Evolutionary conservation across 352 stramenopile genomes (phyloP).

Genomic region (Thalassiosira hispida): DNA sequence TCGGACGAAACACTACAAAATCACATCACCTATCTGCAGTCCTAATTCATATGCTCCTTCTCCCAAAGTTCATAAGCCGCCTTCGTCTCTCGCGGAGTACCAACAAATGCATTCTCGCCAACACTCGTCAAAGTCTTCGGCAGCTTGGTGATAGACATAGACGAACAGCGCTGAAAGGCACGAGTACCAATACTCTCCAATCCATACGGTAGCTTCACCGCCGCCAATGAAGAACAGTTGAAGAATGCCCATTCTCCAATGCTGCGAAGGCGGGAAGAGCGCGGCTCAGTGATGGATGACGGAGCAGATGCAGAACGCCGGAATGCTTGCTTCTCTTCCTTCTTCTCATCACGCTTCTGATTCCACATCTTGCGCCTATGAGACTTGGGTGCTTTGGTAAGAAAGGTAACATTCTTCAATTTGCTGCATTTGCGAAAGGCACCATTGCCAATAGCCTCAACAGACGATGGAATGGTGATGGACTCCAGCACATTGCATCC

Average conservation of each 20-base stretch:
- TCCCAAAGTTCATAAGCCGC: slow-evolving; percentile 27
- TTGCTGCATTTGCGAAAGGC: slow-evolving; percentile 42
- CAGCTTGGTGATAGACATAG: slow-evolving; percentile 24
- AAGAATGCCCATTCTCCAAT: slow-evolving; percentile 52
- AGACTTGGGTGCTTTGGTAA: slow-evolving; percentile 19
- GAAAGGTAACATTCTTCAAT: slow-evolving; percentile 47
- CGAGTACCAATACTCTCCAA: slow-evolving; percentile 37
- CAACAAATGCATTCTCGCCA: slow-evolving; percentile 50
- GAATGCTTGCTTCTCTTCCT: slow-evolving; percentile 17
- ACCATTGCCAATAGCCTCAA: slow-evolving; percentile 37
- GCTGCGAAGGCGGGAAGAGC: slow-evolving; percentile 19
- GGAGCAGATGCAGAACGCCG: background rate
- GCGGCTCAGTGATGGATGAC: background rate
- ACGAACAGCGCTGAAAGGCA: slow-evolving; percentile 49
- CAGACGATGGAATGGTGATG: slow-evolving; percentile 39
- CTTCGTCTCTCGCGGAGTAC: slow-evolving; percentile 28
- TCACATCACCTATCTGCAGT: too few relatives aligned
- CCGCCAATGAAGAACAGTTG: slow-evolving; percentile 38
- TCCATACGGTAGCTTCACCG: slow-evolving; percentile 28
- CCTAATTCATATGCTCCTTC: slow-evolving; percentile 21
- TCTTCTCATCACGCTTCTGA: slow-evolving; percentile 25
- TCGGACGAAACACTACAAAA: too few relatives aligned
- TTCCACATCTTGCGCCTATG: background rate
- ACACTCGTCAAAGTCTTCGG: slow-evolving; percentile 33
- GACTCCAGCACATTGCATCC: slow-evolving; percentile 46